These are phyloP conservation scores for Paxillus rubicundulus DNA, from an alignment of 768 basidiomycete genomes.

Conservation along the genomic window DNA sequence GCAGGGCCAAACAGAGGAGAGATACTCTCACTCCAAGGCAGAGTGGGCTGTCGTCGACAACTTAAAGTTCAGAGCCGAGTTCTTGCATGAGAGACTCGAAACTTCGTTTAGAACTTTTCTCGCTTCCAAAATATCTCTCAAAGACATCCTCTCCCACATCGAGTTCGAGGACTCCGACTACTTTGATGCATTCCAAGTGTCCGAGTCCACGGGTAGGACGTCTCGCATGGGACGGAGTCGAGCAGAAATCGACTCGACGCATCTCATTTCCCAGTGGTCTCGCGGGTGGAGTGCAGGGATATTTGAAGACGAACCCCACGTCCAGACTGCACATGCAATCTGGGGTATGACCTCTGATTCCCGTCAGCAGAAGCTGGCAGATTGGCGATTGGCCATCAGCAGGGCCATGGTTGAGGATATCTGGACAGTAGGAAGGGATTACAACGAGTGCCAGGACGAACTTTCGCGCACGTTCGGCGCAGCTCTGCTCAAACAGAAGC, in stretches of 20 bases:
- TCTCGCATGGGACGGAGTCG: slow-evolving; percentile 41
- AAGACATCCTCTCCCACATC: slow-evolving; percentile 42
- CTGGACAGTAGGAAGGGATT: slow-evolving; percentile 33
- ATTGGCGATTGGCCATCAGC: slow-evolving; percentile 39
- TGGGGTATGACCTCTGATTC: slow-evolving; percentile 36
- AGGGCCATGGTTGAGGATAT: slow-evolving; percentile 35
- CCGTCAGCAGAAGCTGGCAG: slow-evolving; percentile 26
- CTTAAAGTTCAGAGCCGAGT: slow-evolving; percentile 25
- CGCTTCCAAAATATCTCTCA: slow-evolving; percentile 12
- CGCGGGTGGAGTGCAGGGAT: slow-evolving; percentile 43
- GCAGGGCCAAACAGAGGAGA: slow-evolving; percentile 34
- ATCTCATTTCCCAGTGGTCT: slow-evolving; percentile 50
- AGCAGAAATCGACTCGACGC: slow-evolving; percentile 30
- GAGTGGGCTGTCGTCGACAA: slow-evolving; percentile 45
- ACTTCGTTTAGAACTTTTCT: slow-evolving; percentile 29
- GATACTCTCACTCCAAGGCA: slow-evolving; percentile 21
- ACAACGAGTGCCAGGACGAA: slow-evolving; percentile 38
- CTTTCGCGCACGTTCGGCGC: slow-evolving; percentile 38
- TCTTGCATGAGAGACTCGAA: slow-evolving; percentile 22
- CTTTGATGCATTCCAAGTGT: slow-evolving; percentile 45
- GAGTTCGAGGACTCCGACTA: slow-evolving; percentile 51
- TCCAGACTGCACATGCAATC: slow-evolving; percentile 25
- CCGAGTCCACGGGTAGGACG: slow-evolving; percentile 46
- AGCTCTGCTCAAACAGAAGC: slow-evolving; percentile 40
- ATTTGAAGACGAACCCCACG: slow-evolving; percentile 28